Evolutionary conservation across 352 stramenopile species (phyloP), one percentile per base, ranked within the genome.

Genomic region (Pythium diclinum): DNA sequence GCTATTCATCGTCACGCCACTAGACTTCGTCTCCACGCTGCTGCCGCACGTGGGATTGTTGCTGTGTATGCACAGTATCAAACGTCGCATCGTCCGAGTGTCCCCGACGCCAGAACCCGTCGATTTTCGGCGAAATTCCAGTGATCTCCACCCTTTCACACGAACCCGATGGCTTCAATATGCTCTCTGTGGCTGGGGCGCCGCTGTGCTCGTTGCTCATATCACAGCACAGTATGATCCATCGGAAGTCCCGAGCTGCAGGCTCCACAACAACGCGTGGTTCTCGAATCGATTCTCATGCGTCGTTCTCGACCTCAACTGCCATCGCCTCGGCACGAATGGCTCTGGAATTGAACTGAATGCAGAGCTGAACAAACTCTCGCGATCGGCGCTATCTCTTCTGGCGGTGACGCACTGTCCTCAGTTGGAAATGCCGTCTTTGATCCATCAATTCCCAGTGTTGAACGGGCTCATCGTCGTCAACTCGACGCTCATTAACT

Each of bases 381-480:
- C 5, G 23, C 33, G 8, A 19, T 59, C 11, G 2, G 59, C 5
- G n/a, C n/a, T 8, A 25, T 59, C 1, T 28, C 38, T 46, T 7
- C 10, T 46, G 38, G 38, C 38, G 38, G 38, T 46, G 10, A 46
- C 52, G 0, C 55, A 68, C n/a, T 67, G 61, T 23, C 40, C 52
- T 1, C 9, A 14, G 32, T 13, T 68, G 21, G 17, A 34, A 8
- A 58, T 68, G 34, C 53, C 62, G 10, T 38, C 33, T 9, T 23
- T 32, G 1, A 34, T 68, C 10, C 33, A 33, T 11, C 19, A 14
- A 7, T 72, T 72, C 23, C 48, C 34, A 7, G 16, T 34, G 6
- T 52, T 72, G 16, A 65, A 63, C 36, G 66, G 60, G 3, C 19
- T 72, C n/a, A 44, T 67, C 44, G 13, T 72, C 16, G 63, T 49